Percentiles rank a stretch among this genome's conserved stretches.
These are phyloP conservation scores for Periconia macrospinosa DNA, from an alignment of 2,329 filamentous ascomycete species.

Conservation along the genomic window DNA sequence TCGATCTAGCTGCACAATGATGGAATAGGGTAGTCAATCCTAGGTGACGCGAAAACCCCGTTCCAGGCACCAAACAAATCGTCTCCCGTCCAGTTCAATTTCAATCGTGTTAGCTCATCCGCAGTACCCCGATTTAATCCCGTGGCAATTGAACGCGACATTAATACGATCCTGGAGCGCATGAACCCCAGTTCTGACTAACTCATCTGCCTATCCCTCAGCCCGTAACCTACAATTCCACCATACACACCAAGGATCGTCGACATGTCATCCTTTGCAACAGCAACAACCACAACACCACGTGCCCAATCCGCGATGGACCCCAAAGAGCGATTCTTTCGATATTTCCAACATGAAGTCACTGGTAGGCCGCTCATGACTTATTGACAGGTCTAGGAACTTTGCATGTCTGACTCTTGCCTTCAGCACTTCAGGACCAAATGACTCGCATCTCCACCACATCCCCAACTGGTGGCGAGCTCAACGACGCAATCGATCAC, in stretches of 20 bases:
- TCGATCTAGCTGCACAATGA: not conserved
- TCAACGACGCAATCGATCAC: conserved; percentile 78
- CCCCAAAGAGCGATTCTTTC: conserved; percentile 79
- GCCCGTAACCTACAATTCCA: too few relatives aligned
- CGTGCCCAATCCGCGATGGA: conserved; percentile 23
- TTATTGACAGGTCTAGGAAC: not conserved
- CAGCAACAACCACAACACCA: not conserved
- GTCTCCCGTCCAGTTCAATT: not conserved
- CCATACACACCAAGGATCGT: not conserved
- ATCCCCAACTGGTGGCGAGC: conserved; percentile 69
- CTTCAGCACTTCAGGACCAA: conserved; percentile 72
- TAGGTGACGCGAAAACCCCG: not conserved
- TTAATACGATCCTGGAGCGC: not conserved
- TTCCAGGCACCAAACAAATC: not conserved
- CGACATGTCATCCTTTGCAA: not conserved
- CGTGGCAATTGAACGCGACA: not conserved
- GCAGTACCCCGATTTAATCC: not conserved
- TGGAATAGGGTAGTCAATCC: not conserved
- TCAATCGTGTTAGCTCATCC: not conserved
- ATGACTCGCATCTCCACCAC: conserved; percentile 69
- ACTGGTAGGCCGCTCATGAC: conserved; percentile 55
- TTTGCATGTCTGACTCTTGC: not conserved
- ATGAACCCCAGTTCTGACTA: not conserved
- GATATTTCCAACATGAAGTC: conserved; percentile 77
- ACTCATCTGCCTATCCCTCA: too few relatives aligned